Percentiles rank a stretch among this genome's conserved stretches.
Evolutionary conservation across 2,329 filamentous ascomycete genomes (phyloP).

Genomic region (Botrytis aclada): DNA sequence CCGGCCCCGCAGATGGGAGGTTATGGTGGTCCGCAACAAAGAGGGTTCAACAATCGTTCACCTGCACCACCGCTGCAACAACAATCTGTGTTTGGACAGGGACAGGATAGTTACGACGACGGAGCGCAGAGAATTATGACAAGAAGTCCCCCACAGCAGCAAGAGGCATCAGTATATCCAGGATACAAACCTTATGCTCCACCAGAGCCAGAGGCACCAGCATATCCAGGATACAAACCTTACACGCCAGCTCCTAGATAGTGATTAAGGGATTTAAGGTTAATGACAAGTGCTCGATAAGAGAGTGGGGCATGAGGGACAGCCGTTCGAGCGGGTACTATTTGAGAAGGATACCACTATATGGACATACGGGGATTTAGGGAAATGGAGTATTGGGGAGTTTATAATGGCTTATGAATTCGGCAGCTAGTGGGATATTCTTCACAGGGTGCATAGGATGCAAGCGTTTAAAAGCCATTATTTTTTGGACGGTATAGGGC

Average conservation of each 20-base stretch:
- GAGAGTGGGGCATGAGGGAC: not conserved
- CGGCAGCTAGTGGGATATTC: not conserved
- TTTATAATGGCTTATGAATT: not conserved
- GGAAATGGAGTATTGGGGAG: not conserved
- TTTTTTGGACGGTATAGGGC: not conserved
- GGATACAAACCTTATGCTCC: constrained; percentile 11
- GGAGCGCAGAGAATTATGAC: not conserved
- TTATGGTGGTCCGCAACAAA: constrained; percentile 5
- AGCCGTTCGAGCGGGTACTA: not conserved
- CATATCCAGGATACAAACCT: constrained; percentile 16
- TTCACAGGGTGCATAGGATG: not conserved
- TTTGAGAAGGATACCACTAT: not conserved
- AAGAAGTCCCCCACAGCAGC: constrained; percentile 11
- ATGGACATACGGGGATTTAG: not conserved
- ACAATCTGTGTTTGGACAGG: not conserved
- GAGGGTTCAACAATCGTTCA: not conserved
- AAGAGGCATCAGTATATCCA: constrained; percentile 6
- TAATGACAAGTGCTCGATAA: not conserved
- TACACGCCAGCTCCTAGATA: constrained; percentile 5
- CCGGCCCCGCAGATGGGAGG: constrained; percentile 27
- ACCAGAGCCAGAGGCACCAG: not conserved
- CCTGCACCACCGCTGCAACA: not conserved
- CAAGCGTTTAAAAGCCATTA: not conserved
- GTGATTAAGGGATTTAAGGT: not conserved
- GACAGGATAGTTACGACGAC: not conserved